Conservation (phyloP, 1,284 basidiomycete species). For the Apiotrichum akiyoshidainum region DNA sequence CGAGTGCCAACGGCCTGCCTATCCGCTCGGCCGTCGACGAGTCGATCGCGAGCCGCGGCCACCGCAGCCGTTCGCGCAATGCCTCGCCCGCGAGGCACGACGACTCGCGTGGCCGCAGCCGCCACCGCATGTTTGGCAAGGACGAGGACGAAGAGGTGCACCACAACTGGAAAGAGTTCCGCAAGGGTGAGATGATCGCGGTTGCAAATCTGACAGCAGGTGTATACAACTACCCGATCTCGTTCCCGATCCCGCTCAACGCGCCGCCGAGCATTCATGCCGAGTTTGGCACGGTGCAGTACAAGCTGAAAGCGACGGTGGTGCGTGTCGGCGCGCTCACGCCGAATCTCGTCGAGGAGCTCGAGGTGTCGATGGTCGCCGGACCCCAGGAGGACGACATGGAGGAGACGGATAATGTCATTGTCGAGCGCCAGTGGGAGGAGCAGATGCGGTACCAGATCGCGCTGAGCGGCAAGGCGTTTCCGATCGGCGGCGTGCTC, state of each 20-base stretch:
- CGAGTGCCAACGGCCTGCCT: not conserved
- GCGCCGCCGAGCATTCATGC: conserved; percentile 76
- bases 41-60: conserved; percentile 17
- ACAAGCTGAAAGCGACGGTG: conserved; percentile 77
- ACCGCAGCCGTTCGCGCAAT: conserved; percentile 24
- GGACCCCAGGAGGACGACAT: conserved; percentile 71
- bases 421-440: conserved; percentile 90
- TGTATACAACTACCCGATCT: conserved; percentile 92
- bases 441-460: conserved; percentile 75
- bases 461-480: conserved; percentile 72
- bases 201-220: conserved; percentile 54
- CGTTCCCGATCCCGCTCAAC: conserved; percentile 76
- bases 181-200: conserved; percentile 62
- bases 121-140: conserved; percentile 49
- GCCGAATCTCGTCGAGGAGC: conserved; percentile 65
- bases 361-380: conserved; percentile 74
- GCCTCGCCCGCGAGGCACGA: conserved; percentile 20
- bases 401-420: conserved; percentile 75
- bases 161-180: conserved; percentile 81
- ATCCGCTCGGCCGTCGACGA: conserved; percentile 8
- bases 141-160: conserved; percentile 54
- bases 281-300: conserved; percentile 73
- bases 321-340: conserved; percentile 80
- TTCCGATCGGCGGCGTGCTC: conserved; percentile 77
- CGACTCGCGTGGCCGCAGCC: conserved; percentile 44